These are phyloP conservation scores for Sclerotinia subarctica DNA, from an alignment of 2,329 filamentous ascomycete genomes.

Conservation along the genomic window DNA sequence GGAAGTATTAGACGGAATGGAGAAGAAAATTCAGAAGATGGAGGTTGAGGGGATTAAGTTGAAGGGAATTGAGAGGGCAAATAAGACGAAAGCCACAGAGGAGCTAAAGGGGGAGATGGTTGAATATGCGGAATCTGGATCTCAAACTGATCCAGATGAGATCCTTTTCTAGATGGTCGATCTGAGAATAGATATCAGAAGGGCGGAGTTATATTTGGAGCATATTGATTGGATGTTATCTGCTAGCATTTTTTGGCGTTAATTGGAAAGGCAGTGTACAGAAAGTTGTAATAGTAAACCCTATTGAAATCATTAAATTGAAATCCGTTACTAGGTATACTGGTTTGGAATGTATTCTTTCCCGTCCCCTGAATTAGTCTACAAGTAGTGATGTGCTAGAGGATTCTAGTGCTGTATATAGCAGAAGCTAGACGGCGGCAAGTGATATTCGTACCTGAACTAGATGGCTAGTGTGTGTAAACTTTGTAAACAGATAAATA, in stretches of 20 bases:
- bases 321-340: not conserved
- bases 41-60: not conserved
- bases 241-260: not conserved
- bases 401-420: not conserved
- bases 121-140: slow-evolving; percentile 8
- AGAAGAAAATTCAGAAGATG: not conserved
- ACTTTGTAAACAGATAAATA: too few relatives aligned
- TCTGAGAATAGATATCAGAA: not conserved
- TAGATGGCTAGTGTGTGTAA: too few relatives aligned
- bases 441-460: too few relatives aligned
- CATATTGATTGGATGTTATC: not conserved
- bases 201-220: not conserved
- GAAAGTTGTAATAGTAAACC: too few relatives aligned
- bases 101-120: not conserved
- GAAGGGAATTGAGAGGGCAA: slow-evolving; percentile 10
- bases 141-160: not conserved
- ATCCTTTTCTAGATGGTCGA: not conserved
- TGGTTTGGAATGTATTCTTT: not conserved
- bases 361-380: not conserved
- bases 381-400: not conserved
- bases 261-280: not conserved
- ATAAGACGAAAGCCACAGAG: not conserved
- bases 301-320: not conserved
- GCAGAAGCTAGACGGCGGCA: not conserved
- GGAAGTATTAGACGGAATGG: not conserved